phyloP scores from a whole-genome alignment of 495 filamentous ascomycete genomes.

The Penicillium coprophilum region DNA sequence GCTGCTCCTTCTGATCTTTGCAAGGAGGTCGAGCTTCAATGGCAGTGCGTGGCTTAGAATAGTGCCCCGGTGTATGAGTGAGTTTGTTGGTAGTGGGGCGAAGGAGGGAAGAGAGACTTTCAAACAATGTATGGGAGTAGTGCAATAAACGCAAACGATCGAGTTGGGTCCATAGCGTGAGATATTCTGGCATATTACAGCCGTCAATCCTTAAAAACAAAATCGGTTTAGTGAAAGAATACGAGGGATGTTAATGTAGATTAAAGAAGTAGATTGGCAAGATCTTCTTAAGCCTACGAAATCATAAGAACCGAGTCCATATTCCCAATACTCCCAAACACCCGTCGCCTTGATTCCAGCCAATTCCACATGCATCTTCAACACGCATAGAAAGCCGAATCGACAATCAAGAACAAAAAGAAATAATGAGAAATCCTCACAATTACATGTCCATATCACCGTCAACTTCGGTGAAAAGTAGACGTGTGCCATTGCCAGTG shows the following conservation, averaged over 20 bases:
- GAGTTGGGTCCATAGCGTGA: background rate
- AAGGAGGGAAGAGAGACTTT: background rate
- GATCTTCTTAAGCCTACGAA: conserved; percentile 23
- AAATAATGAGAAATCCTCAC: background rate
- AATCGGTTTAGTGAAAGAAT: background rate
- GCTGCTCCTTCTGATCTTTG: conserved; percentile 36
- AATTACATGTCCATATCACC: conserved; percentile 55
- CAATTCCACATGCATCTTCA: conserved; percentile 29
- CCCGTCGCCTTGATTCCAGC: conserved; percentile 24
- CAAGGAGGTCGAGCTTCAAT: conserved; percentile 35
- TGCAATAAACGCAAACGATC: background rate
- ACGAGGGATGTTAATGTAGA: background rate
- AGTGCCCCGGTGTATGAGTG: background rate
- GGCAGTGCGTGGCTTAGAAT: conserved; percentile 32
- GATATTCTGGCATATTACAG: background rate
- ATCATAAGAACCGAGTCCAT: conserved; percentile 21
- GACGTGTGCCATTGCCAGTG: conserved; percentile 74
- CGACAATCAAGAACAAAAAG: conserved; percentile 14
- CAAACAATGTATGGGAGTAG: background rate
- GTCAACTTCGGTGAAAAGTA: conserved; percentile 74
- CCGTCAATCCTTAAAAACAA: conserved; percentile 4
- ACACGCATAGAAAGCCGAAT: conserved; percentile 17
- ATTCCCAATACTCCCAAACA: conserved; percentile 27
- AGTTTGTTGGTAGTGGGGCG: background rate
- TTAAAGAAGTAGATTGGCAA: conserved; percentile 19